These are phyloP conservation scores for Fusarium guadeloupense DNA, from an alignment of 2,329 filamentous ascomycete species.

Conservation along the genomic window DNA sequence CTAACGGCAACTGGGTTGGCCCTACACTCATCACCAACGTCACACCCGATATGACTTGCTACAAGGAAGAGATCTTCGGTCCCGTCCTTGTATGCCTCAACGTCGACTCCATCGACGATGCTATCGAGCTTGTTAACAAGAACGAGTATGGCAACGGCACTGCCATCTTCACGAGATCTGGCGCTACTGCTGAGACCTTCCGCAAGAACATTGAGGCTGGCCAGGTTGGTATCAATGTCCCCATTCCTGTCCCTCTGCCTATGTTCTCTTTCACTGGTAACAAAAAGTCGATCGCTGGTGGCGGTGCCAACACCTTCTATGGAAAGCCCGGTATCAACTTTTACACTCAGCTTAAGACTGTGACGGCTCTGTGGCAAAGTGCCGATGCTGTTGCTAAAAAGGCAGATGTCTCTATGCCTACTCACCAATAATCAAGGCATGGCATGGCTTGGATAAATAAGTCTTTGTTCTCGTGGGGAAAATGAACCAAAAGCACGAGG, in stretches of 20 bases:
- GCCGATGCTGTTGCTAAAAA: constrained; percentile 87
- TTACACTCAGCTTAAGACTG: constrained; percentile 97
- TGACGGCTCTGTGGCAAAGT: constrained; percentile 88
- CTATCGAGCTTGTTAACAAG: constrained; percentile 81
- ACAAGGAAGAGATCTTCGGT: constrained; percentile 86
- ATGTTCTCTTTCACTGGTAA: constrained; percentile 79
- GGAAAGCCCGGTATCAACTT: constrained; percentile 92
- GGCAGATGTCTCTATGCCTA: constrained; percentile 89
- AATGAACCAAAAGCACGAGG: constrained; percentile 6
- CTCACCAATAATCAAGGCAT: constrained; percentile 47
- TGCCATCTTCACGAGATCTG: constrained; percentile 84
- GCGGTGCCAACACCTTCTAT: constrained; percentile 94
- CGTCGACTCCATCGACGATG: constrained; percentile 80
- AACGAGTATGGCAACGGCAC: constrained; percentile 90
- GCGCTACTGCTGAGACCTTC: constrained; percentile 80
- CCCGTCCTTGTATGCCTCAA: constrained; percentile 85
- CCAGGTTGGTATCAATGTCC: constrained; percentile 87
- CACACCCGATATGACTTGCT: constrained; percentile 83
- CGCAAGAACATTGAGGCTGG: constrained; percentile 84
- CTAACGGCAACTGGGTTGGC: constrained; percentile 85
- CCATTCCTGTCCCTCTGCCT: constrained; percentile 76
- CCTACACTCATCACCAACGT: constrained; percentile 87
- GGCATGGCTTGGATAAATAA: not conserved
- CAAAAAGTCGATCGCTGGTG: constrained; percentile 92
- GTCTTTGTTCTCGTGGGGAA: not conserved